Conservation (phyloP, 495 filamentous ascomycete genomes). For the Neurospora sp. region DNA sequence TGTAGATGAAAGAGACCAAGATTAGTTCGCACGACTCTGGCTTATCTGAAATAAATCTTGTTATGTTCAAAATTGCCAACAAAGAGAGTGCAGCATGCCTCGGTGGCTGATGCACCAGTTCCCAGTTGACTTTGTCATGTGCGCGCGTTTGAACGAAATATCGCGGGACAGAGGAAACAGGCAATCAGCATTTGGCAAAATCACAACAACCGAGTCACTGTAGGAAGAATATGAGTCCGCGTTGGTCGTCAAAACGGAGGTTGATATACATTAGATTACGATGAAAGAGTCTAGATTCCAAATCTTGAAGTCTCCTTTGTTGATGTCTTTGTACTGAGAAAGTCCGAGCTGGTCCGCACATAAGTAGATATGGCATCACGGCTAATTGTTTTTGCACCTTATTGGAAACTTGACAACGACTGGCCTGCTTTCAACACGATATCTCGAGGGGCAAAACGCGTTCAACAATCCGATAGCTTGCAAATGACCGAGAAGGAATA, state of each 20-base stretch:
- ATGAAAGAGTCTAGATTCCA: neutral
- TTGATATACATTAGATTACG: neutral
- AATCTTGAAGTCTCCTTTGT: neutral
- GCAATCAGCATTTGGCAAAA: neutral
- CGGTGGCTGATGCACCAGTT: neutral
- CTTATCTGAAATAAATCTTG: neutral
- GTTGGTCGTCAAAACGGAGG: neutral
- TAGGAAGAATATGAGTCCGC: neutral
- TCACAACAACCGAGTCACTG: neutral
- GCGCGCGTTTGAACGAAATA: neutral
- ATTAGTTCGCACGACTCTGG: neutral
- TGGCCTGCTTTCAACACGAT: neutral
- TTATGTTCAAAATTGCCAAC: neutral
- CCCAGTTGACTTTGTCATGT: neutral
- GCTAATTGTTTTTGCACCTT: neutral
- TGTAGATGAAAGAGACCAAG: neutral
- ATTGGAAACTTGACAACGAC: neutral
- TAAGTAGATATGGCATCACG: neutral
- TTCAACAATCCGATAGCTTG: neutral
- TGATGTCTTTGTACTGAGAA: neutral
- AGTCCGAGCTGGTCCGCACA: neutral
- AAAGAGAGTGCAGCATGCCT: neutral
- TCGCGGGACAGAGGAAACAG: neutral
- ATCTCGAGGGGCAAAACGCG: neutral
- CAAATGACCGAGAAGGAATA: neutral